Evolutionary conservation across 306 rosid genomes (phyloP), one percentile per base, ranked within the genome.

Genomic region (Styphnolobium japonicum): DNA sequence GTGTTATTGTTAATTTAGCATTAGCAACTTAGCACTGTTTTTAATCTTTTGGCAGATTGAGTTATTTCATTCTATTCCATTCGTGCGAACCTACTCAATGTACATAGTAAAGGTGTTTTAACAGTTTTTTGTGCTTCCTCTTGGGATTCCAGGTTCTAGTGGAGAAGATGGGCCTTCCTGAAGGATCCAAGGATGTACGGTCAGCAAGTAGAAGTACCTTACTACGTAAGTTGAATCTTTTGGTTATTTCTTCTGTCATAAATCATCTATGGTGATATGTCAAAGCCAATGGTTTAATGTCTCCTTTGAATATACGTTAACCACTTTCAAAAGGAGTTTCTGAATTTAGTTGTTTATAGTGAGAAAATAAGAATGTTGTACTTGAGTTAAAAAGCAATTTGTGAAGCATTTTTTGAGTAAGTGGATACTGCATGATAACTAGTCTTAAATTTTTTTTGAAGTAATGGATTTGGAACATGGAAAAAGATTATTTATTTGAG

Each of bases 151-250:
- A 94, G 97, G 92, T 94, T 80, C 77, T 94, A 63, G 98, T 91
- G 55, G 98, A 92, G 80, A 94, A 94, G 89, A 94, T 92, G 97
- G 97, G 98, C 48, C 87, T 83, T 67, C 92, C 97, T 57, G 88
- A 89, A 75, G 93, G 82, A 71, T 79, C 68, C 31, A 36, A 43
- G 29, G 43, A 46, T 66, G 83, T 21, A 8, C 77, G 8, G 65
- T 79, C 82, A 5, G 67, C 90, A 42, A 65, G 66, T 73, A 16
- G 75, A 29, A 69, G 55, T 21, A 83, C 80, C 68, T 61, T 81
- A 8, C 81, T 88, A 6, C 71, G 97, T 91, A 83, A 61, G 88
- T 82, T 67, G 51, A 63, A 40, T 33, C 34, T 31, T 37, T 16
- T 23, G 33, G n/a, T 53, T 18, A 51, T 53, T 65, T 71, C 7